Evolutionary conservation across 768 basidiomycete genomes (phyloP), one percentile per base, ranked within the genome.

Genomic region (Solioccasus polychromus): DNA sequence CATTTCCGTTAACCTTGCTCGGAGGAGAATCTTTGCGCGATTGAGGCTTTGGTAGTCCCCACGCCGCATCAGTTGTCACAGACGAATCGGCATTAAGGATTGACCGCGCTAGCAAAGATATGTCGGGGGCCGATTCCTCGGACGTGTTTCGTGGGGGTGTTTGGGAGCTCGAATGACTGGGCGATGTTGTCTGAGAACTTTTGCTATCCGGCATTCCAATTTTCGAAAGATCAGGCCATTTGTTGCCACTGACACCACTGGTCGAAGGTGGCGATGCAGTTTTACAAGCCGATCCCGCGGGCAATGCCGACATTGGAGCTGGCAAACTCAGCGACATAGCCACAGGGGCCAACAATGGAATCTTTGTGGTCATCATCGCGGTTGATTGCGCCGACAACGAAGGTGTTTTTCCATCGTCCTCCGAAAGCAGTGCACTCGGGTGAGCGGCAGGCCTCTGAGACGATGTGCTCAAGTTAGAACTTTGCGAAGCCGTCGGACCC

Each of bases 161-260:
- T 4, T 20, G 46, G 28, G 28, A 31, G 20, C 26, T 48, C 9
- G 38, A 29, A 4, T 45, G 45, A 30, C 36, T 39, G 14, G 59
- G 22, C 32, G 56, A 51, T 8, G 37, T 32, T 36, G 24, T n/a
- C n/a, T n/a, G 39, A 3, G 44, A 8, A 28, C 39, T 41, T 37
- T 28, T 51, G 34, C 38, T 46, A 29, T 61, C 58, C 4, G 52
- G 50, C 7, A 55, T 53, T 18, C 55, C 53, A 28, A 56, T 39
- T 25, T 53, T 51, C 18, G 59, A 48, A 32, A 49, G 38, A 4
- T 53, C 51, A n/a, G 48, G 32, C 45, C 44, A 37, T 25, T 20
- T 49, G 30, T 28, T 26, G 38, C 38, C 12, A 8, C 25, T 19
- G 28, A 32, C 41, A 5, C 49, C 34, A 8, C 40, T 41, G 11